Evolutionary conservation across 1,139 yeast species (phyloP).

Genomic region (Wickerhamomyces sp.): DNA sequence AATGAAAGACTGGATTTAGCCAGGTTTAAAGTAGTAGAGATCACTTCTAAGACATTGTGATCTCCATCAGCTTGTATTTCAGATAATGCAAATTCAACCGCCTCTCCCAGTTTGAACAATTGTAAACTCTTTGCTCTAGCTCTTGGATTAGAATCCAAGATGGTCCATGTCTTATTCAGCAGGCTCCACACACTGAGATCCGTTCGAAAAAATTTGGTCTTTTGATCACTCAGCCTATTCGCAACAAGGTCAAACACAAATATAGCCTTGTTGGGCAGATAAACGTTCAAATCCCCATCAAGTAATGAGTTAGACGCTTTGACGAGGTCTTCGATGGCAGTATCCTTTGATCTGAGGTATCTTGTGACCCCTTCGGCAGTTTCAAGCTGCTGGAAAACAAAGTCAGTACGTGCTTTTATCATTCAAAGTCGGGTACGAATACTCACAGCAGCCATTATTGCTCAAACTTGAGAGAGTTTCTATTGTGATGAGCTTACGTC

Average conservation of each 20-base stretch:
- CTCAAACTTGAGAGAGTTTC: too few species aligned
- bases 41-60: neutral
- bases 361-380: conserved; percentile 62
- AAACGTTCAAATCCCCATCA: conserved; percentile 34
- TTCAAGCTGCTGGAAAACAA: conserved; percentile 2
- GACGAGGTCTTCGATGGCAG: conserved; percentile 39
- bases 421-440: too few species aligned
- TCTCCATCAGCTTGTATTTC: conserved; percentile 3
- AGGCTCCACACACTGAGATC: conserved; percentile 43
- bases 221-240: conserved; percentile 56
- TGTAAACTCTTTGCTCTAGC: conserved; percentile 32
- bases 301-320: conserved; percentile 38
- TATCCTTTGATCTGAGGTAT: conserved; percentile 53
- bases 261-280: conserved; percentile 54
- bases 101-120: conserved; percentile 33
- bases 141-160: conserved; percentile 20
- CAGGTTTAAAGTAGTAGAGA: neutral
- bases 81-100: conserved; percentile 21
- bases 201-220: conserved; percentile 37
- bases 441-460: too few species aligned
- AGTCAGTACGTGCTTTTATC: too few species aligned
- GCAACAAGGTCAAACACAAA: conserved; percentile 64
- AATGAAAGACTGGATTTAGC: conserved; percentile 21
- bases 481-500: too few species aligned
- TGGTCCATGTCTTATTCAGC: conserved; percentile 37